These are phyloP conservation scores for Macaranga tanarius DNA, from an alignment of 441 rosid species.

Conservation along the genomic window DNA sequence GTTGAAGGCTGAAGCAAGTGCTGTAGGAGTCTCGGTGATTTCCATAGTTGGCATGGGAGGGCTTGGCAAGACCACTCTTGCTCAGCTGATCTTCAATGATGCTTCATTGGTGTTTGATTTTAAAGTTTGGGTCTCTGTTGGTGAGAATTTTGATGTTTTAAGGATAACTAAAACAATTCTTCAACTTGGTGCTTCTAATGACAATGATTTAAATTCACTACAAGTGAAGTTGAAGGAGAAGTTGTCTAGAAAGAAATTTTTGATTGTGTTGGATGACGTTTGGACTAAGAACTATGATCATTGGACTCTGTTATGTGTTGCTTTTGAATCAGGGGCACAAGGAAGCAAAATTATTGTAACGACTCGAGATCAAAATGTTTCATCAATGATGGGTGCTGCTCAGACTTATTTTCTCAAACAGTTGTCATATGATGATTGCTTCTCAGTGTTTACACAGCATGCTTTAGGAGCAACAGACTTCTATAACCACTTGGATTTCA, in stretches of 20 bases:
- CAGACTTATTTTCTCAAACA: background rate
- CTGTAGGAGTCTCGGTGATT: background rate
- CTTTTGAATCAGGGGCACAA: background rate
- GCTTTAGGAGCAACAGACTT: slow-evolving; percentile 16
- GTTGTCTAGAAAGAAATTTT: slow-evolving; percentile 11
- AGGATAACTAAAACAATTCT: slow-evolving; percentile 15
- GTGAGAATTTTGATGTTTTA: slow-evolving; percentile 19
- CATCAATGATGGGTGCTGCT: background rate
- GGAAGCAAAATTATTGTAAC: slow-evolving; percentile 5
- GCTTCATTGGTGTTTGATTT: slow-evolving; percentile 1
- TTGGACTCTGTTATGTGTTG: background rate
- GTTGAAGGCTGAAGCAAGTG: background rate
- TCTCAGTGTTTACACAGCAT: slow-evolving; percentile 14
- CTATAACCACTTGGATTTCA: background rate
- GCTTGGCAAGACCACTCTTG: background rate
- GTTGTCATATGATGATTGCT: slow-evolving; percentile 5
- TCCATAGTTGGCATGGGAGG: slow-evolving; percentile 20
- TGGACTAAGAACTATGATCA: slow-evolving; percentile 24
- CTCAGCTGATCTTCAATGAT: slow-evolving; percentile 22
- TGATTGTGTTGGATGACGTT: slow-evolving; percentile 16
- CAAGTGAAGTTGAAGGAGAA: slow-evolving; percentile 25
- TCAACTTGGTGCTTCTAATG: background rate
- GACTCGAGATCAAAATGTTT: background rate
- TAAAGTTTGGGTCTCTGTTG: slow-evolving; percentile 25
- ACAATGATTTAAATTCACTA: slow-evolving; percentile 4